A percentile compares a stretch with the other conserved stretches of the same genome.
Evolutionary conservation across 1,139 yeast genomes (phyloP).

Genomic region (Kazachstania sp.): DNA sequence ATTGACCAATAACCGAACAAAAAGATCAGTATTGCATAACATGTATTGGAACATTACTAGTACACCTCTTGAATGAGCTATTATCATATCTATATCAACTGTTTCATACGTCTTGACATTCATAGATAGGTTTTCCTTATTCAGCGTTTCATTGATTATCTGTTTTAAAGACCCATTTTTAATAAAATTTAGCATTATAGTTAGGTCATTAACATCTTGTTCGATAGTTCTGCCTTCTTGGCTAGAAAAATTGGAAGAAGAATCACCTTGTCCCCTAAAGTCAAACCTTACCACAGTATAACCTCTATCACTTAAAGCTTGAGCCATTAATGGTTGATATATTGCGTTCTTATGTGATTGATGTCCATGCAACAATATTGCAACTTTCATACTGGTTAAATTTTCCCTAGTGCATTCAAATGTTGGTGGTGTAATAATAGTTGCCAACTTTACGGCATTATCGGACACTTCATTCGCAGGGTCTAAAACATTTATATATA

Average conservation of each 20-base stretch:
- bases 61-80: slow-evolving; percentile 76
- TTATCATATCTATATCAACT: slow-evolving; percentile 40
- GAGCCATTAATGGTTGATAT: slow-evolving; percentile 60
- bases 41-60: slow-evolving; percentile 70
- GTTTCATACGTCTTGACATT: not conserved
- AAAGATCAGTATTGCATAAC: slow-evolving; percentile 28
- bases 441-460: slow-evolving; percentile 28
- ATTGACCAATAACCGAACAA: slow-evolving; percentile 60
- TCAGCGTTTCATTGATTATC: not conserved
- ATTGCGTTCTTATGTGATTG: slow-evolving; percentile 79
- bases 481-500: slow-evolving; percentile 9
- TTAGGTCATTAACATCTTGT: slow-evolving; percentile 65
- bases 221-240: slow-evolving; percentile 46
- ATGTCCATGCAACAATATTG: slow-evolving; percentile 61
- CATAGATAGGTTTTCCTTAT: not conserved
- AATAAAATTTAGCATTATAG: slow-evolving; percentile 40
- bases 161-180: slow-evolving; percentile 20
- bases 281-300: slow-evolving; percentile 65
- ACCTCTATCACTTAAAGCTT: slow-evolving; percentile 52
- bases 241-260: slow-evolving; percentile 45
- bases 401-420: not conserved
- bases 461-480: not conserved
- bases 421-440: slow-evolving; percentile 31
- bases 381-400: slow-evolving; percentile 25
- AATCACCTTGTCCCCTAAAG: slow-evolving; percentile 77